These are phyloP conservation scores for Euphorbia pulcherrima DNA, from an alignment of 345 rosid genomes.

Conservation along the genomic window DNA sequence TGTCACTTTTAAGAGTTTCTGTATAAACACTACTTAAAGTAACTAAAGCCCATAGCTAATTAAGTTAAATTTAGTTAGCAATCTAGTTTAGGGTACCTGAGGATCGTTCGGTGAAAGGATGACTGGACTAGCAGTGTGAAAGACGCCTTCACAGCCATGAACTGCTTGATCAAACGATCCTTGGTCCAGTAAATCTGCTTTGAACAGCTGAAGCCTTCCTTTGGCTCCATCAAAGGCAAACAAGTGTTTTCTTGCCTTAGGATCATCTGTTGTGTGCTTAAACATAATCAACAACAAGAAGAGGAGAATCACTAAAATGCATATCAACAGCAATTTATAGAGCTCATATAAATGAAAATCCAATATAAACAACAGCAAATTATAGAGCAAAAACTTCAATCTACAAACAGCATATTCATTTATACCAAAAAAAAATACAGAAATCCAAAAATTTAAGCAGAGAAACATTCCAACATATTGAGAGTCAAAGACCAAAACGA, in stretches of 20 bases:
- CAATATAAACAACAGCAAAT: too few species aligned
- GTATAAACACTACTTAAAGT: too few species aligned
- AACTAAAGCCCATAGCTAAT: too few species aligned
- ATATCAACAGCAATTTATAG: too few species aligned
- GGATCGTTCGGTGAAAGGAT: background rate
- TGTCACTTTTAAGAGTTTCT: too few species aligned
- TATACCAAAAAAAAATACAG: background rate
- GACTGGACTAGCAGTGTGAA: conserved; percentile 10
- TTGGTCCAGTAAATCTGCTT: conserved; percentile 15
- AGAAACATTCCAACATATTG: too few species aligned
- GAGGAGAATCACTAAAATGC: background rate
- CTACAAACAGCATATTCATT: background rate
- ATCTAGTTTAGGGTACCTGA: too few species aligned
- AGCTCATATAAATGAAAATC: too few species aligned
- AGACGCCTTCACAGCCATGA: conserved; percentile 16
- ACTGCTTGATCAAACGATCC: conserved; percentile 8
- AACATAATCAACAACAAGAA: too few species aligned
- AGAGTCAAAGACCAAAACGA: too few species aligned
- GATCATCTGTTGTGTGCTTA: conserved; percentile 5
- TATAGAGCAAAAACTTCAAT: too few species aligned
- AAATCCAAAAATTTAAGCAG: background rate
- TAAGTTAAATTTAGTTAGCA: too few species aligned
- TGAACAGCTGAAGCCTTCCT: conserved; percentile 12
- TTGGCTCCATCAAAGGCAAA: conserved; percentile 12
- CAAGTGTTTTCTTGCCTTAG: conserved; percentile 2